Evolutionary conservation across 768 basidiomycete genomes (phyloP), one percentile per base, ranked within the genome.

Genomic region (Mycena sanguinolenta): DNA sequence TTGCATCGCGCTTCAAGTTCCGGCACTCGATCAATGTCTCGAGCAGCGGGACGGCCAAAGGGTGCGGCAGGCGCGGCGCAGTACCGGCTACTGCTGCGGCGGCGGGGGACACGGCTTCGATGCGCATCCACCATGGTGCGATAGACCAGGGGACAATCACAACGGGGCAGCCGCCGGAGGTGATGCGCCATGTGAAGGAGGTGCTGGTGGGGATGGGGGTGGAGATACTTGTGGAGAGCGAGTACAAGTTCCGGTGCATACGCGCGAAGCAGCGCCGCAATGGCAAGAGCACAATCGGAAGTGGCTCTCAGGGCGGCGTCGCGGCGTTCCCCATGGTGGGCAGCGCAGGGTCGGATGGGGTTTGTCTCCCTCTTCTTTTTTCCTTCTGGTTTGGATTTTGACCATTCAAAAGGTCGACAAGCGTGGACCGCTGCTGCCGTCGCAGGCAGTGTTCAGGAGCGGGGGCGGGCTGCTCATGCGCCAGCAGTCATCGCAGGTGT

Each of bases 131-230:
- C 77, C 93, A 95, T 74, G 97, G 97, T 70, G 91, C 97, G 2
- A 93, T 99, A 32, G 98, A 98, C 78, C 92, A 93, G 79, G 90
- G 90, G 30, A 96, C 91, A 60, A 88, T 98, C 75, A 98, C 97
- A 36, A 95, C 91, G 4, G 87, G 90, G 25, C 84, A 91, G 12
- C 96, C 97, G 39, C 90, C 91, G 1, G 93, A 95, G 73, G 96
- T 99, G 39, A 95, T 99, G 84, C 89, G 86, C 69, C 94, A 96
- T 77, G 89, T 99, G 34, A 88, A 88, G 75, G 86, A 87, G 70
- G 92, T 96, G 16, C 84, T 99, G 69, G 88, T 90, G 73, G 89
- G 88, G 36, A 96, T 99, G 95, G 98, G 97, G 23, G 84, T 99
- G 63, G 95, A 97, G 67, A 87, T 97, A 67, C 89, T 92, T 75